A percentile compares a stretch with the other conserved stretches of the same genome.
phyloP scores from a whole-genome alignment of 805 yeast species.

The Teunomyces funiuensis region DNA sequence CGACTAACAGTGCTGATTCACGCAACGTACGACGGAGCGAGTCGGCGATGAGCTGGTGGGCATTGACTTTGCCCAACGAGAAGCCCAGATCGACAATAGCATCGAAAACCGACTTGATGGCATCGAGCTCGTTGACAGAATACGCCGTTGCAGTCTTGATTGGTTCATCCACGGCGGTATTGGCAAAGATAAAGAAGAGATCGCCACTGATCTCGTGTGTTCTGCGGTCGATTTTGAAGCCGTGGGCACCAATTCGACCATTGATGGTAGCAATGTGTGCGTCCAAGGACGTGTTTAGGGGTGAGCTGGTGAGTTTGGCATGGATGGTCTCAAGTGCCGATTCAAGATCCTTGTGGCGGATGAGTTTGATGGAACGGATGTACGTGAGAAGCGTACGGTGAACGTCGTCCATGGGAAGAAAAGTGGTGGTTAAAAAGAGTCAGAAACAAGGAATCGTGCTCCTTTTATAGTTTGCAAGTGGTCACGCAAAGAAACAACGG shows the following conservation, averaged over 20 bases:
- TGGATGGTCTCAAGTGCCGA: constrained; percentile 21
- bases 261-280: constrained; percentile 29
- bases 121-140: constrained; percentile 39
- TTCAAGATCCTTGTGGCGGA: constrained; percentile 20
- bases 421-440: constrained; percentile 39
- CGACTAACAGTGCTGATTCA: constrained; percentile 43
- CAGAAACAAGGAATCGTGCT: too few relatives aligned
- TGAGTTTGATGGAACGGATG: constrained; percentile 25
- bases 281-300: constrained; percentile 11
- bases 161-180: constrained; percentile 38
- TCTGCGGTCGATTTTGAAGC: constrained; percentile 43
- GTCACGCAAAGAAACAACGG: too few relatives aligned
- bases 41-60: constrained; percentile 29
- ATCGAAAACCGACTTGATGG: constrained; percentile 48
- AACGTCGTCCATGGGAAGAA: constrained; percentile 30
- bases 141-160: constrained; percentile 40
- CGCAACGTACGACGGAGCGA: constrained; percentile 25
- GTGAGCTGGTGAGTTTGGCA: constrained; percentile 8
- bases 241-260: constrained; percentile 32
- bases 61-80: constrained; percentile 34
- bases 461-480: too few relatives aligned
- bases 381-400: constrained; percentile 30
- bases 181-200: constrained; percentile 39
- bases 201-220: constrained; percentile 35
- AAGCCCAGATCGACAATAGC: constrained; percentile 43